phyloP scores from a whole-genome alignment of 768 basidiomycete genomes.

The Coprinopsis marcescibilis region DNA sequence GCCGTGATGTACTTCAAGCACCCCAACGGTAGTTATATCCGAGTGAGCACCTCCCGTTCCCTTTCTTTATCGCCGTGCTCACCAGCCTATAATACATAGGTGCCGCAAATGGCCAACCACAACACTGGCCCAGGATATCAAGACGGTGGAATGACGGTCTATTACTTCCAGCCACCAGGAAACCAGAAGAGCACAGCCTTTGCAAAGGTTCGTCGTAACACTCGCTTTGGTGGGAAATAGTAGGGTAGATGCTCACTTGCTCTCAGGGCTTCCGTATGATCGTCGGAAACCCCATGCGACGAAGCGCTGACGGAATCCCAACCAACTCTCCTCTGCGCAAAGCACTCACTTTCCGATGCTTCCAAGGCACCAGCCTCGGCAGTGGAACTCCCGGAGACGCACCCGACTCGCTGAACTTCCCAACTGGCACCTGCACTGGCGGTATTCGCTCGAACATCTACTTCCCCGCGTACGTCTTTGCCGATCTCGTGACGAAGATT shows the following conservation, averaged over 20 bases:
- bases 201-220: neutral
- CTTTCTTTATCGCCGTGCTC: too few relatives aligned
- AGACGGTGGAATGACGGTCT: neutral
- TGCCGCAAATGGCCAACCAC: neutral
- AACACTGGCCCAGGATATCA: neutral
- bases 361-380: too few relatives aligned
- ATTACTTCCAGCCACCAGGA: constrained; percentile 2
- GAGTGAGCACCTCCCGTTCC: neutral
- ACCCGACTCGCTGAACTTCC: too few relatives aligned
- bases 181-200: neutral
- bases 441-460: too few relatives aligned
- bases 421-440: too few relatives aligned
- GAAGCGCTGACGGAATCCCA: too few relatives aligned
- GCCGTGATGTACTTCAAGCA: constrained; percentile 4
- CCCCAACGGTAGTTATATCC: constrained; percentile 1
- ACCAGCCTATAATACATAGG: neutral
- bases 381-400: too few relatives aligned
- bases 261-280: constrained; percentile 6
- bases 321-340: too few relatives aligned
- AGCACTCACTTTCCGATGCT: too few relatives aligned
- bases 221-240: neutral
- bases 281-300: neutral
- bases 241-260: neutral
- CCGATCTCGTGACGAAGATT: too few relatives aligned
- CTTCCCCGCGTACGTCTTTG: too few relatives aligned